Evolutionary conservation across 2,329 filamentous ascomycete genomes (phyloP).

Genomic region (Aspergillus candidus): DNA sequence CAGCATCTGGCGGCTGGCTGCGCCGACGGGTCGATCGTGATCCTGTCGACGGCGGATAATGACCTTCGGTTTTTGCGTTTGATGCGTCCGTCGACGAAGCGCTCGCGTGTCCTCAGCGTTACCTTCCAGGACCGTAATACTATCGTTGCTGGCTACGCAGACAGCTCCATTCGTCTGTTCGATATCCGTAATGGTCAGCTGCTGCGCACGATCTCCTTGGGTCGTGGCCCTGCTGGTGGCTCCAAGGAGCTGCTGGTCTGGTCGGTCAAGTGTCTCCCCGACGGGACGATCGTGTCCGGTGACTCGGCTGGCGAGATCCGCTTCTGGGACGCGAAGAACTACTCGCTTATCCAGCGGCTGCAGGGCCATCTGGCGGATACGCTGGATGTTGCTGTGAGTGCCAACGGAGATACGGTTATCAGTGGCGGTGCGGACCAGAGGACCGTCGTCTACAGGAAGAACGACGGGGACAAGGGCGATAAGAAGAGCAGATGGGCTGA

Average conservation of each 20-base stretch:
- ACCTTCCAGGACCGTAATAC: constrained; percentile 79
- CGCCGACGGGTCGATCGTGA: constrained; percentile 79
- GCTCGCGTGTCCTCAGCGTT: constrained; percentile 82
- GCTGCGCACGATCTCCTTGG: constrained; percentile 77
- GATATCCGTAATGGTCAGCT: constrained; percentile 73
- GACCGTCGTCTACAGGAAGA: constrained; percentile 73
- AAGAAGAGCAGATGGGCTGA: constrained; percentile 69
- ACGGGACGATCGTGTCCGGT: constrained; percentile 86
- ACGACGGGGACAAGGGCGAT: constrained; percentile 43
- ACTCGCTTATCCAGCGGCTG: constrained; percentile 78
- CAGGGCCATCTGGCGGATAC: constrained; percentile 86
- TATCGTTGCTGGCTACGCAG: constrained; percentile 87
- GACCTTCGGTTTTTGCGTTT: constrained; percentile 75
- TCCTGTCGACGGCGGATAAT: constrained; percentile 79
- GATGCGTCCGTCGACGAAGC: constrained; percentile 72
- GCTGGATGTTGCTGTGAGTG: constrained; percentile 74
- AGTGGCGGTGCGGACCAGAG: constrained; percentile 89
- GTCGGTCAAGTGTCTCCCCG: constrained; percentile 81
- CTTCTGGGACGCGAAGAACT: constrained; percentile 91
- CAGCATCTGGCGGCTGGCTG: constrained; percentile 79
- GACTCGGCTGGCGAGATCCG: constrained; percentile 91
- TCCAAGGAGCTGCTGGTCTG: constrained; percentile 85
- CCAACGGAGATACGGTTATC: constrained; percentile 73
- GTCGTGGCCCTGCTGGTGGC: constrained; percentile 67
- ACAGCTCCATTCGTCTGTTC: constrained; percentile 88